Conservation (phyloP, 257 asterid species). For the Solanum clarkiae region DNA sequence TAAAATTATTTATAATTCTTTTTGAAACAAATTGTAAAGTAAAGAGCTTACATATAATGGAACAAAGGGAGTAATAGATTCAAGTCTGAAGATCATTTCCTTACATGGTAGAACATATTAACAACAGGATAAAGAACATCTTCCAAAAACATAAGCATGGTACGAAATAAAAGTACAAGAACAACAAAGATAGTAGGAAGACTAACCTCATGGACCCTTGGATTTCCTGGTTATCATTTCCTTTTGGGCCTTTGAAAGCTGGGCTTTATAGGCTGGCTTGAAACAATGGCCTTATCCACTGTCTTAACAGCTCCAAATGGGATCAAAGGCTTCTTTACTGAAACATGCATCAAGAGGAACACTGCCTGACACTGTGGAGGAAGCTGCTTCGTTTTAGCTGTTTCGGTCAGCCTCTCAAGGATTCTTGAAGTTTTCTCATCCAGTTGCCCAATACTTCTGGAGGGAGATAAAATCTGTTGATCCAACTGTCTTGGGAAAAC, state of each 20-base stretch:
- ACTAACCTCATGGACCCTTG: constrained; percentile 9
- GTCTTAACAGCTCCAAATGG: constrained; percentile 32
- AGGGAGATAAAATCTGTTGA: too few relatives aligned
- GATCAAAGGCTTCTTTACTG: constrained; percentile 61
- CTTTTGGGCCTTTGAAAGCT: constrained; percentile 54
- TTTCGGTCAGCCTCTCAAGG: constrained; percentile 70
- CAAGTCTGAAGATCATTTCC: neutral
- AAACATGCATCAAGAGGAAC: constrained; percentile 19
- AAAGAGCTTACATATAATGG: neutral
- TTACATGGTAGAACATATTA: neutral
- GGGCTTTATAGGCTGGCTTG: constrained; percentile 74
- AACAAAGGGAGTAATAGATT: neutral
- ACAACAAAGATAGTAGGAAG: neutral
- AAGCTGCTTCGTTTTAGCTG: constrained; percentile 50
- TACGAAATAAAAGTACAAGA: neutral
- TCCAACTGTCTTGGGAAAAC: too few relatives aligned
- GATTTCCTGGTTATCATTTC: constrained; percentile 25
- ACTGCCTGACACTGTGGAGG: constrained; percentile 37
- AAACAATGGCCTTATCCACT: constrained; percentile 19
- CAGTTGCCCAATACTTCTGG: too few relatives aligned
- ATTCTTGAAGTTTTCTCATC: constrained; percentile 69
- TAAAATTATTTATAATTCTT: too few relatives aligned
- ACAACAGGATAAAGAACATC: neutral
- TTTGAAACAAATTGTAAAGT: neutral
- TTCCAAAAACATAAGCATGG: neutral